Evolutionary conservation across 768 basidiomycete species (phyloP).

Genomic region (Auricularia sp.): DNA sequence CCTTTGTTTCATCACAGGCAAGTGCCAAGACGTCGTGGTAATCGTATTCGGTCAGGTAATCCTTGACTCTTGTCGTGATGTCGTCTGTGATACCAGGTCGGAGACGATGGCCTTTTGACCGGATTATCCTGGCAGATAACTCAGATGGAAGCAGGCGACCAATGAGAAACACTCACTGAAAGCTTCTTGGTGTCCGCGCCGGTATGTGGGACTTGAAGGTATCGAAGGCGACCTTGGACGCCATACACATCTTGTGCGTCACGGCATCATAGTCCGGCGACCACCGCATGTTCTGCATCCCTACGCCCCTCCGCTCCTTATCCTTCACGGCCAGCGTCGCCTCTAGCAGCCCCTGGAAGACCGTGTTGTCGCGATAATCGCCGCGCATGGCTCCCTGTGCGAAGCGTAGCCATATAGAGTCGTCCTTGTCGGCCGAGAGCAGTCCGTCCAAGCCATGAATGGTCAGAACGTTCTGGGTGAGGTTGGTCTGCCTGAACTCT

Average conservation of each 20-base stretch:
- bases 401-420: background rate
- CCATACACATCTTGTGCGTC: slow-evolving; percentile 17
- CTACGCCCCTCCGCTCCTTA: slow-evolving; percentile 17
- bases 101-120: slow-evolving; percentile 14
- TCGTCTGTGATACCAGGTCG: slow-evolving; percentile 13
- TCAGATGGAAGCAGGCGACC: background rate
- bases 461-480: slow-evolving; percentile 1
- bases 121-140: slow-evolving; percentile 5
- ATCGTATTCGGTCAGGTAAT: slow-evolving; percentile 10
- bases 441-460: background rate
- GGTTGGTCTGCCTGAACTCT: slow-evolving; percentile 4
- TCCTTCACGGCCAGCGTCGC: slow-evolving; percentile 21
- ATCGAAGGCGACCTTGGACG: slow-evolving; percentile 17
- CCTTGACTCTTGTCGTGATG: slow-evolving; percentile 12
- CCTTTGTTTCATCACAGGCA: background rate
- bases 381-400: slow-evolving; percentile 15
- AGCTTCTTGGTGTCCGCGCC: slow-evolving; percentile 10
- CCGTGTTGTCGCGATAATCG: slow-evolving; percentile 15
- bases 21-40: background rate
- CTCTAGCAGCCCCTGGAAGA: slow-evolving; percentile 21
- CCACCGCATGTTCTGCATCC: slow-evolving; percentile 27
- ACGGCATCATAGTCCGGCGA: slow-evolving; percentile 18
- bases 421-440: background rate
- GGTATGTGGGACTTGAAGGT: slow-evolving; percentile 15
- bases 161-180: too few species aligned